Evolutionary conservation across 345 rosid genomes (phyloP).

Genomic region (Mercurialis annua): DNA sequence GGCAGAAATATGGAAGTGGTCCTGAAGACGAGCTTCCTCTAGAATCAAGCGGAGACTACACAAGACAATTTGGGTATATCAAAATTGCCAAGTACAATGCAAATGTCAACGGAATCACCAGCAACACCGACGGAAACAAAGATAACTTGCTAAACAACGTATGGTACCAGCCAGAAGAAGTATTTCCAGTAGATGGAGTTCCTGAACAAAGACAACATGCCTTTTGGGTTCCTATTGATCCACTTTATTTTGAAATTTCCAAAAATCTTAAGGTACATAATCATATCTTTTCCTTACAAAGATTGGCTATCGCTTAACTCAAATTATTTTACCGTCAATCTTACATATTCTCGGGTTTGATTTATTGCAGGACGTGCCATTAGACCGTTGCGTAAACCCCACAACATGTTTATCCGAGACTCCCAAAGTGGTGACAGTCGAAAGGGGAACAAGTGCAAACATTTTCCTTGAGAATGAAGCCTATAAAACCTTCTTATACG

Average conservation of each 20-base stretch:
- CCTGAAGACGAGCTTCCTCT: background rate
- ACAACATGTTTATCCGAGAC: slow-evolving; percentile 51
- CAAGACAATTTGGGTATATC: too few relatives aligned
- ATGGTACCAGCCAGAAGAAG: background rate
- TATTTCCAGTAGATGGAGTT: slow-evolving; percentile 52
- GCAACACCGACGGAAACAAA: too few relatives aligned
- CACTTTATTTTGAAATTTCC: too few relatives aligned
- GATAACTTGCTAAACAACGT: too few relatives aligned
- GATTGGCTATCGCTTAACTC: slow-evolving; percentile 29
- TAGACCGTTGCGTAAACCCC: slow-evolving; percentile 47
- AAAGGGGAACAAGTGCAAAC: slow-evolving; percentile 50
- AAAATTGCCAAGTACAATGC: background rate
- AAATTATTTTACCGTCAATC: too few relatives aligned
- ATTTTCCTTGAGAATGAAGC: slow-evolving; percentile 57
- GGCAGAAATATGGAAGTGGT: slow-evolving; percentile 70
- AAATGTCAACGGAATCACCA: background rate
- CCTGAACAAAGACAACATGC: slow-evolving; percentile 38
- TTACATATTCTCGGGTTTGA: too few relatives aligned
- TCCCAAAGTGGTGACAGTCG: slow-evolving; percentile 44
- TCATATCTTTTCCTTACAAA: background rate
- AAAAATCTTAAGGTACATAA: background rate
- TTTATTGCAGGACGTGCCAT: slow-evolving; percentile 44
- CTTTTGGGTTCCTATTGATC: too few relatives aligned
- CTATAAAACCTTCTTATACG: slow-evolving; percentile 43
- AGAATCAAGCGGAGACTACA: too few relatives aligned